Evolutionary conservation across 106 monocot genomes (phyloP), one percentile per base, ranked within the genome.

Genomic region (Agapanthus africanus): DNA sequence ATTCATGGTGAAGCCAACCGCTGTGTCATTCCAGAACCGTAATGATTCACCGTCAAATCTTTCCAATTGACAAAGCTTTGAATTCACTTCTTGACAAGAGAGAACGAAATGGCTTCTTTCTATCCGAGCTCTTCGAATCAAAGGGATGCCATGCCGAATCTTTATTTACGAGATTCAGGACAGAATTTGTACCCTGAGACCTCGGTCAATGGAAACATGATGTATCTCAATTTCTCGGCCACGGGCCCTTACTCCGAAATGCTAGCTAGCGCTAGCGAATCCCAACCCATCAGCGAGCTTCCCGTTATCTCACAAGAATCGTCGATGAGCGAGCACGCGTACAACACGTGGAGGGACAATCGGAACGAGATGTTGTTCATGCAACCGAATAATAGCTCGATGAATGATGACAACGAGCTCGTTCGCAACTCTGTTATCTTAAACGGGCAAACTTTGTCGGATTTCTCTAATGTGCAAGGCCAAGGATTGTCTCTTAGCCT

Each of bases 401-500:
- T 67, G 41, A 61, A 69, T 65, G 72, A 66, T 42, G 67, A 54
- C 0, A 79, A 74, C 28, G 77, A 69, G 38, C 71, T 85, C 27
- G 37, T 71, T 51, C 89, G 56, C 5, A 64, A 21, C 70, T 73
- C 78, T 28, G 18, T 71, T 27, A 62, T 82, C 15, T 54, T 82
- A 66, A 77, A 78, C 71, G 79, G 76, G 13, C 83, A 84, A 52
- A 75, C 57, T 39, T 67, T 78, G 42, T 66, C 84, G 65, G 77
- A 77, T 74, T 38, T 74, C 73, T 68, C 87, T 35, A 63, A 62
- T 28, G 79, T 82, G 25, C 82, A 81, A 65, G 81, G 81, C 8
- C 91, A 89, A 59, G 95, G 95, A 27, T 77, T 92, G 47, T 99
- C 97, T 37, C 84, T 92, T 16, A 92, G 89, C 71, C 92, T 99